Percentiles rank a stretch among this genome's conserved stretches.
These are phyloP conservation scores for Syzygium aromaticum DNA, from an alignment of 345 rosid genomes.

Conservation along the genomic window DNA sequence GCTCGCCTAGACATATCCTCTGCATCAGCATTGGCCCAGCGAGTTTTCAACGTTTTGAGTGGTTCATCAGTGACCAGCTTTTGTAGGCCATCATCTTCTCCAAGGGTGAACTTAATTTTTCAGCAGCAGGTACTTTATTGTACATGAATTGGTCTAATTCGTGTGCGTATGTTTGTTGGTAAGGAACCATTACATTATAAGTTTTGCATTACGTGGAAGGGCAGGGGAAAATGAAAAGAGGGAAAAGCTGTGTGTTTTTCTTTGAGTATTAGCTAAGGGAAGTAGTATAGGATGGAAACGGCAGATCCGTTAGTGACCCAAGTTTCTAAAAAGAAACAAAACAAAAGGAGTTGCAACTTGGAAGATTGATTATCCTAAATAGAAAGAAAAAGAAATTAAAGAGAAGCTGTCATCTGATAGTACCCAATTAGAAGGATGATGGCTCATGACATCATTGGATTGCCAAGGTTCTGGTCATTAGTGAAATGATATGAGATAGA, in stretches of 20 bases:
- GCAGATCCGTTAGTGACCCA: not conserved
- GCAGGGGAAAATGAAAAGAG: not conserved
- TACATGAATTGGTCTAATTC: not conserved
- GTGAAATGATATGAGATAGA: too few relatives aligned
- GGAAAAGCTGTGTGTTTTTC: not conserved
- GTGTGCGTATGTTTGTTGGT: not conserved
- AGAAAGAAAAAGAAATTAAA: not conserved
- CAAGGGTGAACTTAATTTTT: constrained; percentile 58
- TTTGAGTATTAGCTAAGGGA: not conserved
- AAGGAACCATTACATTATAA: not conserved
- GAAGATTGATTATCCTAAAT: not conserved
- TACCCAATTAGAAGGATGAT: not conserved
- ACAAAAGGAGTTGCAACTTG: not conserved
- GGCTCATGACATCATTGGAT: too few relatives aligned
- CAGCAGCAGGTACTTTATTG: constrained; percentile 67
- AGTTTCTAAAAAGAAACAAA: not conserved
- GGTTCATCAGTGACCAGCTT: constrained; percentile 26
- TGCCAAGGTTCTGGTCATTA: too few relatives aligned
- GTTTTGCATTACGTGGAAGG: not conserved
- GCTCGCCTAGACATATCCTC: constrained; percentile 70
- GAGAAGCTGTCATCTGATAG: not conserved
- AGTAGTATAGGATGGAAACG: not conserved
- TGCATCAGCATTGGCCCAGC: constrained; percentile 46
- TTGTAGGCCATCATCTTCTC: constrained; percentile 38
- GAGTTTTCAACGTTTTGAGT: constrained; percentile 26